Percentiles rank a stretch among this genome's conserved stretches.
phyloP scores from a whole-genome alignment of 495 filamentous ascomycete species.

The Penicillium pancosmium region DNA sequence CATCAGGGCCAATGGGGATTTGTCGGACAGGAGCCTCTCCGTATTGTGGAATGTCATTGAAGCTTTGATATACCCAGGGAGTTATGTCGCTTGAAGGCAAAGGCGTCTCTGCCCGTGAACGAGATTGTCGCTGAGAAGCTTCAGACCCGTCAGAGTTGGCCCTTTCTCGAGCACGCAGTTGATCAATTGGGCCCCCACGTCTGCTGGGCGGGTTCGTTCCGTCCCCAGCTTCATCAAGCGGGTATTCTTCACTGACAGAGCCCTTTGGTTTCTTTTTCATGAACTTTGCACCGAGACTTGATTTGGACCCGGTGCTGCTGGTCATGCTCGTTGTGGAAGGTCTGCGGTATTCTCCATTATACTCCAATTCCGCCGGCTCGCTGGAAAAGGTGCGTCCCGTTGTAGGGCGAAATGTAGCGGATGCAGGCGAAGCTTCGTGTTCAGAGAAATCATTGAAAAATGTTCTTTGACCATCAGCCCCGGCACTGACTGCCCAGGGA shows the following conservation, averaged over 20 bases:
- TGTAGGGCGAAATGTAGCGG: conserved; percentile 66
- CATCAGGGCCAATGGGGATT: conserved; percentile 69
- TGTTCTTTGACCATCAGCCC: conserved; percentile 39
- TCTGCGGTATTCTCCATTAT: conserved; percentile 73
- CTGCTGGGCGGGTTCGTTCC: conserved; percentile 26
- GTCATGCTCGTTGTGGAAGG: conserved; percentile 89
- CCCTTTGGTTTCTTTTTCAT: conserved; percentile 73
- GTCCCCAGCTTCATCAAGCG: conserved; percentile 62
- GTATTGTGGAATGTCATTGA: conserved; percentile 77
- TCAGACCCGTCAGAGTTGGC: conserved; percentile 72
- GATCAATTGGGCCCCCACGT: conserved; percentile 53
- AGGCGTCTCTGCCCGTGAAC: conserved; percentile 70
- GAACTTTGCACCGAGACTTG: conserved; percentile 68
- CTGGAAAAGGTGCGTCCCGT: conserved; percentile 61
- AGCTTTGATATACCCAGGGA: conserved; percentile 93
- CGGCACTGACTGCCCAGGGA: conserved; percentile 36
- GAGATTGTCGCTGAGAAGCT: conserved; percentile 66
- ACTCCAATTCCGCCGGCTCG: conserved; percentile 68
- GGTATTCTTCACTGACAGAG: conserved; percentile 87
- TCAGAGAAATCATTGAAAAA: conserved; percentile 50
- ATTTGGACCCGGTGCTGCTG: conserved; percentile 88
- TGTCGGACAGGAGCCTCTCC: conserved; percentile 82
- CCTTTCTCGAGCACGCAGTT: conserved; percentile 62
- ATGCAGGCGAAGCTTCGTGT: conserved; percentile 58
- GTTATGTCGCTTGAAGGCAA: conserved; percentile 91